phyloP scores from a whole-genome alignment of 768 basidiomycete species.

The Lactarius indigo region DNA sequence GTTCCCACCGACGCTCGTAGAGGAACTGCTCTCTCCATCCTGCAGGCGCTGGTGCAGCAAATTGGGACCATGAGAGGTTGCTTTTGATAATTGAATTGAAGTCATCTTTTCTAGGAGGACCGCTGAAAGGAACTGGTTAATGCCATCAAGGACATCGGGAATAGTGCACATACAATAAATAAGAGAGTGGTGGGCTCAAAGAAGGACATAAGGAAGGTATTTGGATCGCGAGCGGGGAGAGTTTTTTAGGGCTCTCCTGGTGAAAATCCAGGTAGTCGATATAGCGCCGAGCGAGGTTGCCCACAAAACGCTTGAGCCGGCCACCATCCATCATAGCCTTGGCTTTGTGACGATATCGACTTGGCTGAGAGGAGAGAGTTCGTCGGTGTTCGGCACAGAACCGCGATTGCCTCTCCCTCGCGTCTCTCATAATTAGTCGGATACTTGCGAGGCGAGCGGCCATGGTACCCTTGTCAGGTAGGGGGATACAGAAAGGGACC shows the following conservation, averaged over 20 bases:
- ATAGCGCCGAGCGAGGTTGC: conserved; percentile 11
- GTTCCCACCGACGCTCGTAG: conserved; percentile 14
- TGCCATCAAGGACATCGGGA: no score
- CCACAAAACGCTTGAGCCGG: conserved; percentile 3
- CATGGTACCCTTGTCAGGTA: conserved; percentile 14
- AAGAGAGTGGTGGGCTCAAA: conserved; percentile 3
- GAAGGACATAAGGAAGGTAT: conserved; percentile 12
- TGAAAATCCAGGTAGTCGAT: conserved; percentile 18
- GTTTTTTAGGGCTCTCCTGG: conserved; percentile 3
- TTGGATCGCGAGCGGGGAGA: conserved; percentile 13
- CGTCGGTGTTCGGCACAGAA: conserved; percentile 12
- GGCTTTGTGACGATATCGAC: conserved; percentile 16
- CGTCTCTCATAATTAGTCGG: conserved; percentile 7
- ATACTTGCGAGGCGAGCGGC: conserved; percentile 16
- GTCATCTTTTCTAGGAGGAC: conserved; percentile 14
- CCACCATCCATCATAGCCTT: conserved; percentile 11
- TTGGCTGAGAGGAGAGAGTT: background rate
- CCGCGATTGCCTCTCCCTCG: conserved; percentile 19
- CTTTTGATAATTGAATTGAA: conserved; percentile 9
- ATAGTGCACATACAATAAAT: conserved; percentile 13
- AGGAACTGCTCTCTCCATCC: conserved; percentile 17
- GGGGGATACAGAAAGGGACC: conserved; percentile 17
- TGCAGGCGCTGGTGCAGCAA: conserved; percentile 16
- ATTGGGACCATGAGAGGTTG: conserved; percentile 21
- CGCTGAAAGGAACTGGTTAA: conserved; percentile 1